Percentiles rank a stretch among this genome's conserved stretches.
Conservation (phyloP, 225 moss, liverwort and hornwort species). For the Sphagnum tenellum region DNA sequence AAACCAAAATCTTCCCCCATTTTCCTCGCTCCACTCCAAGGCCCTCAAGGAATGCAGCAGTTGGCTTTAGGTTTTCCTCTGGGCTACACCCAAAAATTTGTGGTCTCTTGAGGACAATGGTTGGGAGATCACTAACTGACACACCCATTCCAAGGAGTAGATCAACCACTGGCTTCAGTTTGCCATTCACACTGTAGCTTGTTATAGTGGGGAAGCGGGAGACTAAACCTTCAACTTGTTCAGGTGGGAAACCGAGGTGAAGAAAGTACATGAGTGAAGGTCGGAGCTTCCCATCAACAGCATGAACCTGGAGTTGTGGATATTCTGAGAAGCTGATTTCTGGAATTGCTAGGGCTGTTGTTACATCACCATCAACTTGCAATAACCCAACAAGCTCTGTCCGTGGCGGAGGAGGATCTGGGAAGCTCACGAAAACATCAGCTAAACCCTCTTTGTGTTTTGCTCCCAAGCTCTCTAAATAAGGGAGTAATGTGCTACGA, state of each 20-base stretch:
- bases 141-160: constrained; percentile 44
- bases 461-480: constrained; percentile 37
- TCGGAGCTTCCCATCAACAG: constrained; percentile 42
- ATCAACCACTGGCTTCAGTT: constrained; percentile 41
- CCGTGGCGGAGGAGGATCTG: constrained; percentile 33
- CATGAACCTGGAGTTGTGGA: constrained; percentile 28
- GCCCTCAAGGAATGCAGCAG: constrained; percentile 37
- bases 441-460: constrained; percentile 41
- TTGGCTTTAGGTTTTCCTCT: constrained; percentile 58
- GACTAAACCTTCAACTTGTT: constrained; percentile 36
- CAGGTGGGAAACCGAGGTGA: constrained; percentile 22
- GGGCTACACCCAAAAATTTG: constrained; percentile 66
- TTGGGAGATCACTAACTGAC: constrained; percentile 28
- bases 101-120: constrained; percentile 42
- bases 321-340: constrained; percentile 23
- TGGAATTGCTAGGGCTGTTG: constrained; percentile 8
- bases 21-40: constrained; percentile 39
- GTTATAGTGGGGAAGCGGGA: constrained; percentile 43
- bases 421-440: constrained; percentile 43
- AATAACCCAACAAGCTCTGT: constrained; percentile 11
- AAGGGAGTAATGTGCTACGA: constrained; percentile 27
- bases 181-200: constrained; percentile 48
- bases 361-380: constrained; percentile 2
- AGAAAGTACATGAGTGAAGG: constrained; percentile 39
- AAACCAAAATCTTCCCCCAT: constrained; percentile 41